phyloP scores from a whole-genome alignment of 2,329 filamentous ascomycete species.

The Alternaria tenuissima region DNA sequence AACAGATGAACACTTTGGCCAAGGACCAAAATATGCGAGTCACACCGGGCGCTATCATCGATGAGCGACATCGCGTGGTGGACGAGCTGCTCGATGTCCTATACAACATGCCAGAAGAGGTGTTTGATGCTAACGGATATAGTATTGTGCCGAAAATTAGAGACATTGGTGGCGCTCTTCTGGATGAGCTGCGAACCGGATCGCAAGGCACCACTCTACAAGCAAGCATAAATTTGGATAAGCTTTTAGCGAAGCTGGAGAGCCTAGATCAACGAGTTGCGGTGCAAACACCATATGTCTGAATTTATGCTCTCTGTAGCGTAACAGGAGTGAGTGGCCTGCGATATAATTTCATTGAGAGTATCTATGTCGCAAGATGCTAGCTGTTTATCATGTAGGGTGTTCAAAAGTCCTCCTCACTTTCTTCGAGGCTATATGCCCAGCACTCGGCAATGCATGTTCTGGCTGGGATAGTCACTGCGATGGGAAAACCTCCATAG shows the following conservation, averaged over 20 bases:
- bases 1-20: constrained; percentile 30
- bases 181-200: constrained; percentile 28
- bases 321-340: background rate
- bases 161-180: constrained; percentile 28
- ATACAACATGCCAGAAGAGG: constrained; percentile 28
- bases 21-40: constrained; percentile 16
- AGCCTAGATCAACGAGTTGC: constrained; percentile 21
- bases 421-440: constrained; percentile 37
- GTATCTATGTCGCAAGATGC: background rate
- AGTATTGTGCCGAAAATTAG: constrained; percentile 31
- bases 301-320: background rate
- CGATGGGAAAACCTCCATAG: constrained; percentile 9
- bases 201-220: constrained; percentile 20
- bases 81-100: constrained; percentile 28
- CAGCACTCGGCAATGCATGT: constrained; percentile 28
- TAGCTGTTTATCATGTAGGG: background rate
- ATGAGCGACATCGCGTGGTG: constrained; percentile 27
- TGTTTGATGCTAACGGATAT: constrained; percentile 34
- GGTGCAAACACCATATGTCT: constrained; percentile 8
- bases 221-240: constrained; percentile 25
- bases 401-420: constrained; percentile 25
- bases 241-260: constrained; percentile 25
- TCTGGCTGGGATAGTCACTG: constrained; percentile 8
- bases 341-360: background rate
- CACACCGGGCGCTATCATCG: constrained; percentile 25